Base-by-base conservation (phyloP, 2,329 filamentous ascomycete genomes). In the Aspergillus sp. region DNA sequence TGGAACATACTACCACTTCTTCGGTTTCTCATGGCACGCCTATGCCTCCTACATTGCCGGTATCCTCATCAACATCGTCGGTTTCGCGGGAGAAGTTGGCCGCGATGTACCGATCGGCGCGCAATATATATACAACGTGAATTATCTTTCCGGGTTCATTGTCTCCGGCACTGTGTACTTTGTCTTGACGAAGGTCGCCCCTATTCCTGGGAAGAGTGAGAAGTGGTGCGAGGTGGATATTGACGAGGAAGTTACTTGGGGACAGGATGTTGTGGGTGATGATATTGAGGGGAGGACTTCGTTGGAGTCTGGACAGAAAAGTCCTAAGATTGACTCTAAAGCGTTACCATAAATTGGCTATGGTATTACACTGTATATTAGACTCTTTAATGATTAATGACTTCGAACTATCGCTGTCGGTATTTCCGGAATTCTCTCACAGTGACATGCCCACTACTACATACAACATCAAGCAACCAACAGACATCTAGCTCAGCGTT, bases 11-110 rank as follows among this genome's bases (percentile, higher is more conserved):
- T 91, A 79, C 67, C 93, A 77, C 70, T 81, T 72, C 0, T 79
- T 70, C 43, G 90, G 90, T 17, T 71, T 94, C 64, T 82, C 91
- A 64, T 93, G 86, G 86, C 83, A 88, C 38, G 90, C 82, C 1
- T 96, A 95, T 59, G 79, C 74, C 0, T 87, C 90, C 0, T 95
- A 95, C 65, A 79, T 95, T 50, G 74, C 80, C 1, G 90, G 90
- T 10, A 94, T 95, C 52, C 64, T 93, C 4, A 85, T 95, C 74
- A 95, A 95, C 58, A 86, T 96, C 3, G 88, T 95, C 4, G 90
- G 90, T 0, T 96, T 96, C 56, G 89, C 83, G 1, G 90, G 88
- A 2, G 89, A 86, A 0, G 79, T 95, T 22, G 88, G 88, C 1
- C 68, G 65, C 17, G 62, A 71, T 0, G 88, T 95, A 0, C 90